Percentiles rank a stretch among this genome's conserved stretches.
phyloP scores from a whole-genome alignment of 2,329 filamentous ascomycete genomes.

The Neonectria ditissima region DNA sequence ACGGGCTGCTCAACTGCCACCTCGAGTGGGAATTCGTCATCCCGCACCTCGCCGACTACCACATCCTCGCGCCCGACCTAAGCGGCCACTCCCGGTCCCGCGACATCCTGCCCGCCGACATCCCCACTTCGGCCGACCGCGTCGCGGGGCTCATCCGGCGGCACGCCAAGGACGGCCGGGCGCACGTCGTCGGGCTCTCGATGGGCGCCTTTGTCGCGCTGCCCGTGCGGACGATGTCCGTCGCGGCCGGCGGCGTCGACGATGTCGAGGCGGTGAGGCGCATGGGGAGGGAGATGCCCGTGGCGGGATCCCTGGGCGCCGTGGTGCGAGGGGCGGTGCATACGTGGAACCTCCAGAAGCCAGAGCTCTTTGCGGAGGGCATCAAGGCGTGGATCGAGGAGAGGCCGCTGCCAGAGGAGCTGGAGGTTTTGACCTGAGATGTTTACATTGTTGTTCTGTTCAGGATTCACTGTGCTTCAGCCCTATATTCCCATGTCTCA shows the following conservation, averaged over 20 bases:
- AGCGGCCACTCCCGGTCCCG: slow-evolving; percentile 54
- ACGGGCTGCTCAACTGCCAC: slow-evolving; percentile 49
- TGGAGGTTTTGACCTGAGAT: slow-evolving; percentile 37
- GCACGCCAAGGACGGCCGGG: slow-evolving; percentile 50
- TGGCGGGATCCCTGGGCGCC: slow-evolving; percentile 45
- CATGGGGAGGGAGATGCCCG: slow-evolving; percentile 43
- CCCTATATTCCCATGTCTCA: not conserved
- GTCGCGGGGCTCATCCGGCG: slow-evolving; percentile 52
- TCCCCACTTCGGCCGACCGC: slow-evolving; percentile 46
- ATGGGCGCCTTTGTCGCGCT: slow-evolving; percentile 53
- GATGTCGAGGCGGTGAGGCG: slow-evolving; percentile 46
- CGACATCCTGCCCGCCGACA: slow-evolving; percentile 47
- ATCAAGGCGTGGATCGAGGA: slow-evolving; percentile 52
- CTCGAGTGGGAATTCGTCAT: slow-evolving; percentile 51
- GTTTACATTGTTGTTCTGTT: not conserved
- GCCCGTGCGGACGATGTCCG: slow-evolving; percentile 41
- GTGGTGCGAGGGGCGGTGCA: slow-evolving; percentile 53
- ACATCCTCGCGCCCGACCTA: slow-evolving; percentile 55
- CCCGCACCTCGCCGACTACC: slow-evolving; percentile 51
- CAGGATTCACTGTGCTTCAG: not conserved
- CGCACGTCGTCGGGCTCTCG: slow-evolving; percentile 56
- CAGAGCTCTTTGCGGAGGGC: slow-evolving; percentile 52
- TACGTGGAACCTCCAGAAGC: slow-evolving; percentile 56
- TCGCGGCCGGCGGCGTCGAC: slow-evolving; percentile 50
- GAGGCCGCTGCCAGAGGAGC: slow-evolving; percentile 41